Base-by-base conservation (phyloP, 164 flowering plant species). In the Tinospora cordifolia region DNA sequence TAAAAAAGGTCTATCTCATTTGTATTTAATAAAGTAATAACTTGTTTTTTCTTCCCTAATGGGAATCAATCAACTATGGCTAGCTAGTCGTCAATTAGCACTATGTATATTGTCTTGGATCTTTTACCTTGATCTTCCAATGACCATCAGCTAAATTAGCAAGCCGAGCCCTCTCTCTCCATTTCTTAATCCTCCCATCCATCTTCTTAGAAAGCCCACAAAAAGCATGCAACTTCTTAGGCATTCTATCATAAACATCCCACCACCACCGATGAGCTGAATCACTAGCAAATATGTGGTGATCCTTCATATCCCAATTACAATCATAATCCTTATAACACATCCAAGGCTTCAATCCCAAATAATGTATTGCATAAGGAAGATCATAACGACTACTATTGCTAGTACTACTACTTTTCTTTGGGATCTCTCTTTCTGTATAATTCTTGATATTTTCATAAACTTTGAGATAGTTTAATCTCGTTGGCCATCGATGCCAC, bases 291-390 rank as follows among this genome's bases (percentile, higher is more conserved):
- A 86, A 92, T 3, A 91, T 91, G 0, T 65, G 80, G 38, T 88
- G 93, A 3, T 87, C 81, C 2, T 25, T 75, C 0, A 83, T 71
- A 57, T 92, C 82, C 96, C 96, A 95, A 58, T 95, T 95, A 60
- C 99, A 95, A 60, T 95, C 99, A 34, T 92, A 92, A 75, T 95
- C 98, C 66, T 94, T 83, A 60, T 95, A 95, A 64, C 99, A 92
- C 12, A 71, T 63, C 99, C 99, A 92, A 0, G 98, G 99, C 84
- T 95, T 95, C 66, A 85, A 60, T 17, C 99, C 99, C 38, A 95
- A 47, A 58, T 83, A 95, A 74, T 95, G 99, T 0, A 95, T 83
- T 2, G 94, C 73, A 54, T 90, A 92, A 3, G 91, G 76, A 58
- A 8, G 24, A 19, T 58, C n/a, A n/a, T n/a, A n/a, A n/a, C n/a